Conservation (phyloP, 495 filamentous ascomycete species). For the Sphaerosporella brunnea region DNA sequence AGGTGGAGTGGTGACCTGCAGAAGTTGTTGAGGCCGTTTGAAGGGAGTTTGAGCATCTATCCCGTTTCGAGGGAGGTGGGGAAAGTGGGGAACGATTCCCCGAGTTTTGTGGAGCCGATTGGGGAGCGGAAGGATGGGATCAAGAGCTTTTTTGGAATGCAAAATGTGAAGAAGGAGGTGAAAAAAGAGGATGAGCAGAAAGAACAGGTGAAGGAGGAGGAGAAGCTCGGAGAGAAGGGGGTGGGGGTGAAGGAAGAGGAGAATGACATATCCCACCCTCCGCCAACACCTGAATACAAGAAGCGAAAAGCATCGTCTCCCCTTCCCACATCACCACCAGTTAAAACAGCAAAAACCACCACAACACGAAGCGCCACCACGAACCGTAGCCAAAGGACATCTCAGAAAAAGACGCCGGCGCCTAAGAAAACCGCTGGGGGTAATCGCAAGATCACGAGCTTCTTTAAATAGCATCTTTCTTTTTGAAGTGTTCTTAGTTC, state of each 20-base stretch:
- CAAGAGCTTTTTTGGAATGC: constrained; percentile 66
- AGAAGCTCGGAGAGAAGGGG: no score
- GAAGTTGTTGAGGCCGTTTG: constrained; percentile 52
- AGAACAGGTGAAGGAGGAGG: constrained; percentile 1
- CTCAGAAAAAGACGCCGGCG: constrained; percentile 30
- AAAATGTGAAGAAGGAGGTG: constrained; percentile 8
- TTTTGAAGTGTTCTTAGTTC: no score
- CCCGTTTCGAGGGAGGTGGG: constrained; percentile 76
- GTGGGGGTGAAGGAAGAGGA: no score
- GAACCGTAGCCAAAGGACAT: constrained; percentile 4
- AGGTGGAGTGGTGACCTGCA: constrained; percentile 71
- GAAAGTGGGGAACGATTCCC: constrained; percentile 86
- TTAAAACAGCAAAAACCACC: constrained; percentile 17
- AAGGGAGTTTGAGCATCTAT: constrained; percentile 68
- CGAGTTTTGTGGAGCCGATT: constrained; percentile 63
- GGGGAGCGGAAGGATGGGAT: constrained; percentile 81
- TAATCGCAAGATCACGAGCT: constrained; percentile 68
- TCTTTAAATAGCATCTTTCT: constrained; percentile 52
- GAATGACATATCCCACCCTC: no score
- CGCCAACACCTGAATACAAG: no score
- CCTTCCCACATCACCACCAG: no score
- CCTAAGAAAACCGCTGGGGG: constrained; percentile 37
- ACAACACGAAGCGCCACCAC: constrained; percentile 26
- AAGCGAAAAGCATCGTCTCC: no score
- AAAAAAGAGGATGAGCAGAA: constrained; percentile 14